These are phyloP conservation scores for Meyerozyma athensensis DNA, from an alignment of 1,139 yeast species.

Conservation along the genomic window DNA sequence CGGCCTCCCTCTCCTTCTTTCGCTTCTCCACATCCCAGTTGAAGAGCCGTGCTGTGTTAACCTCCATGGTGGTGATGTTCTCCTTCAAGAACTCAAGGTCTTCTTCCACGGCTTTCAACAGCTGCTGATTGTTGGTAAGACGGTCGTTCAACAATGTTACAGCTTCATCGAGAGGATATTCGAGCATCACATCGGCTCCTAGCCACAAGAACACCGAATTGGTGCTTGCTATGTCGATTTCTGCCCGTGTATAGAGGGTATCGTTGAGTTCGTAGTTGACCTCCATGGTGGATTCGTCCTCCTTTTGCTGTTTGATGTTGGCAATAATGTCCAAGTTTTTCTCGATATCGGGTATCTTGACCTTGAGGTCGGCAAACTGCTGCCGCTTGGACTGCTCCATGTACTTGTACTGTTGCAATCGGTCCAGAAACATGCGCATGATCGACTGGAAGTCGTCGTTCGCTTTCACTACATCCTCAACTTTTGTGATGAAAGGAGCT, in stretches of 20 bases:
- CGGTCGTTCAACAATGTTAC: conserved; percentile 60
- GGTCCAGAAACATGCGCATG: conserved; percentile 70
- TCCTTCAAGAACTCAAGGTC: conserved; percentile 82
- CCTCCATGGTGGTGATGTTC: conserved; percentile 96
- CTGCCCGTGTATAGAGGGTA: conserved; percentile 83
- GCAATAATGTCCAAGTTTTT: conserved; percentile 74
- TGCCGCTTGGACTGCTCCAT: conserved; percentile 80
- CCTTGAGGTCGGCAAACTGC: conserved; percentile 61
- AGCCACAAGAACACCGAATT: conserved; percentile 78
- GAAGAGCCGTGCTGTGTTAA: conserved; percentile 89
- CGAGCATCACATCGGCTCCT: conserved; percentile 97
- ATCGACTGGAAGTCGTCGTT: conserved; percentile 68
- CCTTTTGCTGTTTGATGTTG: conserved; percentile 48
- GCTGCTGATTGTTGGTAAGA: conserved; percentile 58
- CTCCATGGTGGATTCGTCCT: conserved; percentile 38
- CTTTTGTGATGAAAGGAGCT: conserved; percentile 89
- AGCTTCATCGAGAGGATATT: conserved; percentile 88
- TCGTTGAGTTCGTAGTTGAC: conserved; percentile 89
- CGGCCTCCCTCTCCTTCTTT: conserved; percentile 27
- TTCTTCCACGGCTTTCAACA: conserved; percentile 60
- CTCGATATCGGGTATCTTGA: conserved; percentile 84
- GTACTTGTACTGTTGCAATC: conserved; percentile 75
- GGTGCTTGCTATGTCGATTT: conserved; percentile 45
- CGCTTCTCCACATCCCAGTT: conserved; percentile 95
- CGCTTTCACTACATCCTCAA: conserved; percentile 65